phyloP scores from a whole-genome alignment of 1,139 yeast species.

The Nakaseomyces delphensis region DNA sequence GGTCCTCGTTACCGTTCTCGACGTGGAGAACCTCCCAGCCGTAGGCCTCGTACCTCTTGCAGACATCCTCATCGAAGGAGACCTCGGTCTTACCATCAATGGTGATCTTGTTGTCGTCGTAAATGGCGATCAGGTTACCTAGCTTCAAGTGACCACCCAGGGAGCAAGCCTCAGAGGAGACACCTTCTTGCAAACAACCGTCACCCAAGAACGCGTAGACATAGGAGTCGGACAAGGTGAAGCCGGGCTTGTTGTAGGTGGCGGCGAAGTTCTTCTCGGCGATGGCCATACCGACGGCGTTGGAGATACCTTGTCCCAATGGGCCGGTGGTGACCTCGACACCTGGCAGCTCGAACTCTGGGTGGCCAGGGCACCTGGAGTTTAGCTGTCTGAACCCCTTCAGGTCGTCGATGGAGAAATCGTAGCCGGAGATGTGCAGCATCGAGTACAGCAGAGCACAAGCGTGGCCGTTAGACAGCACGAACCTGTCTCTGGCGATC shows the following conservation, averaged over 20 bases:
- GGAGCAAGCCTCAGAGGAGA: slow-evolving; percentile 87
- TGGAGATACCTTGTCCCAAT: slow-evolving; percentile 95
- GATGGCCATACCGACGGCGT: slow-evolving; percentile 95
- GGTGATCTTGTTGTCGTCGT: slow-evolving; percentile 96
- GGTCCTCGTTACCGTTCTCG: slow-evolving; percentile 72
- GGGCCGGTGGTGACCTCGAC: slow-evolving; percentile 99
- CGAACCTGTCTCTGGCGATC: slow-evolving; percentile 94
- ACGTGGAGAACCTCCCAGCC: slow-evolving; percentile 89
- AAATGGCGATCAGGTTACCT: slow-evolving; percentile 88
- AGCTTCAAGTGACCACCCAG: slow-evolving; percentile 95
- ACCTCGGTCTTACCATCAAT: slow-evolving; percentile 89
- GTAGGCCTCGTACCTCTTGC: slow-evolving; percentile 77
- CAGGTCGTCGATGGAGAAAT: slow-evolving; percentile 74
- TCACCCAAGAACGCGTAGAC: slow-evolving; percentile 87
- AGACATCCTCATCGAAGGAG: slow-evolving; percentile 93
- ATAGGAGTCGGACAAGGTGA: slow-evolving; percentile 60
- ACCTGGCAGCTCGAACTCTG: slow-evolving; percentile 78
- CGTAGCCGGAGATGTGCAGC: slow-evolving; percentile 81
- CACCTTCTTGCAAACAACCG: slow-evolving; percentile 99
- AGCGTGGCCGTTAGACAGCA: slow-evolving; percentile 94
- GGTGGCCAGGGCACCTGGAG: slow-evolving; percentile 97
- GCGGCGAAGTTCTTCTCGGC: slow-evolving; percentile 93
- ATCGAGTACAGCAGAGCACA: slow-evolving; percentile 84
- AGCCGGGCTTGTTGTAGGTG: slow-evolving; percentile 83
- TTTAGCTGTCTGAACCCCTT: slow-evolving; percentile 83